These are phyloP conservation scores for Bruguiera hainesii DNA, from an alignment of 441 rosid genomes.

Conservation along the genomic window DNA sequence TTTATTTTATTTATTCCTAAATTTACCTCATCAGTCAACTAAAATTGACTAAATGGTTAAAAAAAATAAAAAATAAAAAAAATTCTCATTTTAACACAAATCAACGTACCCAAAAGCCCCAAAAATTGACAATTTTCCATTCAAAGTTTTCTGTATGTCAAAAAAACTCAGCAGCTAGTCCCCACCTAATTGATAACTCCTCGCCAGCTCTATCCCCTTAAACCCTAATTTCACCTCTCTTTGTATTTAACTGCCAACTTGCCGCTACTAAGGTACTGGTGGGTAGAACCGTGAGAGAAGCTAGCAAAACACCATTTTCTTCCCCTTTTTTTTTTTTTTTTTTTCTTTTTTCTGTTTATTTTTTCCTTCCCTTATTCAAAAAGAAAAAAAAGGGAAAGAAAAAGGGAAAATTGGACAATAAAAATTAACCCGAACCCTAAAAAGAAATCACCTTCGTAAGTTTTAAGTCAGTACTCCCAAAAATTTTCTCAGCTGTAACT, in stretches of 20 bases:
- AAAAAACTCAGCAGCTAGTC: slow-evolving; percentile 16
- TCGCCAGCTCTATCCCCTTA: slow-evolving; percentile 18
- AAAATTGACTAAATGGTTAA: slow-evolving; percentile 22
- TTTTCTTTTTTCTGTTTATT: no score
- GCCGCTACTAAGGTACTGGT: slow-evolving; percentile 3
- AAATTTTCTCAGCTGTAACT: slow-evolving; percentile 22
- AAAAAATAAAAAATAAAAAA: no score
- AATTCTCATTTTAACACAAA: neutral
- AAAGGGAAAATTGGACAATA: neutral
- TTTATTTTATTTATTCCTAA: neutral
- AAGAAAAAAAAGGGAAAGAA: neutral
- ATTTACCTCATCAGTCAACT: neutral
- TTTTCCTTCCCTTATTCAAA: neutral
- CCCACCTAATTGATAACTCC: slow-evolving; percentile 21
- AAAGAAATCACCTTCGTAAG: slow-evolving; percentile 16
- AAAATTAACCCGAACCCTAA: slow-evolving; percentile 31
- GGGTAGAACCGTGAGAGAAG: neutral
- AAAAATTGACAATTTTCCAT: neutral
- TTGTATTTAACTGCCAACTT: slow-evolving; percentile 4
- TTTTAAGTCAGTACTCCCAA: neutral
- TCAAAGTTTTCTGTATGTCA: neutral
- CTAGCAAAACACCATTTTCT: slow-evolving; percentile 3
- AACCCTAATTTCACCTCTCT: slow-evolving; percentile 33
- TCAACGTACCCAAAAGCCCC: slow-evolving; percentile 4
- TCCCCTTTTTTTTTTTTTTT: no score